Evolutionary conservation across 1,284 basidiomycete genomes (phyloP), one percentile per base, ranked within the genome.

Genomic region (Cryptococcus hybrid): DNA sequence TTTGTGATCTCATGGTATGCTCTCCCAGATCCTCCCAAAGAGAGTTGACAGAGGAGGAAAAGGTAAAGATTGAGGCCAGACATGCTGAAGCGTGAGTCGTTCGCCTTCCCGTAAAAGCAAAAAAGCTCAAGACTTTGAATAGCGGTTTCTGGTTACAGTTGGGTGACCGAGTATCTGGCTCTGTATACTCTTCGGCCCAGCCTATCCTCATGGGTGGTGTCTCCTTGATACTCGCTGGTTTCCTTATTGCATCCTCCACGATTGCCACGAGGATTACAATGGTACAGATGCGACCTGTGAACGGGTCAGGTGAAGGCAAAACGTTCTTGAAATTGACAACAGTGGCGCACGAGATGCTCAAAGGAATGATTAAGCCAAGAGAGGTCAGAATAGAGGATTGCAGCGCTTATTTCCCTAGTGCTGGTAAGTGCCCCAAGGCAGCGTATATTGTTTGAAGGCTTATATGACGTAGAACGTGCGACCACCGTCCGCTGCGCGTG

Each of bases 1-100:
- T 56, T 58, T 18, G 42, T 58, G 15, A 15, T 61, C 34, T 37
- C 54, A 5, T 58, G 46, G 47, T 35, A 47, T 3, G 18, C 44
- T 3, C 18, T 56, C 38, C 54, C 56, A 11, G 51, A 53, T 9
- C 44, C 46, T 4, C 48, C 34, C n/a, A 54, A 48, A 53, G 50
- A 37, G 57, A 58, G 35, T 35, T 40, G 18, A 51, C 56, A n/a
- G 51, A 47, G 4, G 60, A 61, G 34, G 57, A 61, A 18, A 49
- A 49, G 47, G 47, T 24, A 15, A 13, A 54, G 15, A 50, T 56
- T 9, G 57, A 51, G 18, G 55, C n/a, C 11, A 34, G 34, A 11
- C 1, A 9, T 9, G 39, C n/a, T 8, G 50, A 43, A 18, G 18
- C n/a, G 50, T 51, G 34, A 39, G 50, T 15, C 35, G 24, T 30